Base-by-base conservation (phyloP, 805 yeast species). In the Ogataea nakhonphanomensis region DNA sequence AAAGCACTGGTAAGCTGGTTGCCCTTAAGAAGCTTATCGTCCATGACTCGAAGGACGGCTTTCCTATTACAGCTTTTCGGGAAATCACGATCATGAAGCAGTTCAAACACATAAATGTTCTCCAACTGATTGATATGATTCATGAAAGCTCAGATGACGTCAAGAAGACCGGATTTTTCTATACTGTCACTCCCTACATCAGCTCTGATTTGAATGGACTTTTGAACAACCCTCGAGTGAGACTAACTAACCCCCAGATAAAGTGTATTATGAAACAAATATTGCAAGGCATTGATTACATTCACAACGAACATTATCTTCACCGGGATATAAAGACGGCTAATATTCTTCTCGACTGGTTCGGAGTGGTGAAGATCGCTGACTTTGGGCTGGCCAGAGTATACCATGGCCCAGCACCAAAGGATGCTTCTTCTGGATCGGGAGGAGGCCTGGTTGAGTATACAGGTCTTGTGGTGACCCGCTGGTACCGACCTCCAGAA, bases 401-500 rank as follows among this genome's bases (percentile, higher is more conserved):
- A 4, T 65, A 58, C 34, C 58, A 57, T 33, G 81, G 81, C 0
- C 30, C 50, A 0, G 55, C 62, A 1, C 60, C 65, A 2, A 37
- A 41, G 4, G 42, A 25, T 1, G 42, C 55, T 9, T 30, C 48
- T 5, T 47, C 56, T 1, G 49, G 46, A 1, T 80, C 81, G 0
- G 81, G 81, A 3, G 81, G 81, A 3, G 81, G 81, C 0, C 68
- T 64, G 37, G 58, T 70, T 35, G 66, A 66, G 14, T 77, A 77
- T 50, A 77, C 82, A 0, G 80, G 77, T 1, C 55, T 77, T 39
- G 99, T 93, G 2, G 98, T 93, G 27, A 93, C 99, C 0, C 66
- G 99, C 49, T 93, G 99, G 99, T 93, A 95, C 62, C 71, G 99
- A 43, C 95, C 99, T 1, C 99, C 98, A 0, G 99, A 91, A 60